Evolutionary conservation across 1,284 basidiomycete species (phyloP).

Genomic region (Cystobasidium slooffiae): DNA sequence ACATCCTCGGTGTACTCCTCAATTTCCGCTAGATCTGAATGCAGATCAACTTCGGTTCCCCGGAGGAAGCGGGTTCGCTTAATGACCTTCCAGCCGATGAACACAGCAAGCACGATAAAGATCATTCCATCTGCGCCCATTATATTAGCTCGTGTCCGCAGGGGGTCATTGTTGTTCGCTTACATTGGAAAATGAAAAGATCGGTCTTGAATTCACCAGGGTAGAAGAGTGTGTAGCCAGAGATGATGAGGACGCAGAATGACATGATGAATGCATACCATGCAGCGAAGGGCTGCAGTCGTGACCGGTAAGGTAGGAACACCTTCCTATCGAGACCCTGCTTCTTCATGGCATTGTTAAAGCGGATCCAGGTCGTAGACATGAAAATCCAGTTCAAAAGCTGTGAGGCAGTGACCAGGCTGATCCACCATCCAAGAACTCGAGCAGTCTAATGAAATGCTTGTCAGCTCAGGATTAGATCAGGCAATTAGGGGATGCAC

Average conservation of each 20-base stretch:
- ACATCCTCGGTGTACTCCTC: constrained; percentile 38
- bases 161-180: not conserved
- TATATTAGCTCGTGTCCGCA: not conserved
- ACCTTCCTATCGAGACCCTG: constrained; percentile 45
- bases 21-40: constrained; percentile 41
- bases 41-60: constrained; percentile 38
- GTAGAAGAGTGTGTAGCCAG: constrained; percentile 47
- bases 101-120: constrained; percentile 54
- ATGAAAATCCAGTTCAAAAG: constrained; percentile 46
- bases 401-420: constrained; percentile 43
- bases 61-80: constrained; percentile 46
- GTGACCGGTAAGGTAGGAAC: constrained; percentile 40
- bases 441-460: constrained; percentile 29
- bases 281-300: constrained; percentile 45
- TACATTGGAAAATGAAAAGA: constrained; percentile 45
- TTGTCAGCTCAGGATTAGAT: not conserved
- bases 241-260: constrained; percentile 48
- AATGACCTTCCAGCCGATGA: constrained; percentile 51
- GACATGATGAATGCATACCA: constrained; percentile 46
- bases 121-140: constrained; percentile 50
- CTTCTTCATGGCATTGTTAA: constrained; percentile 45
- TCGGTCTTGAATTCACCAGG: constrained; percentile 38
- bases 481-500: not conserved
- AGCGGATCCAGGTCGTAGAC: constrained; percentile 46
- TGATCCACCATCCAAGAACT: constrained; percentile 44